Base-by-base conservation (phyloP, 2,329 filamentous ascomycete species). In the Ophiognomonia clavigignenti-juglandacearum region DNA sequence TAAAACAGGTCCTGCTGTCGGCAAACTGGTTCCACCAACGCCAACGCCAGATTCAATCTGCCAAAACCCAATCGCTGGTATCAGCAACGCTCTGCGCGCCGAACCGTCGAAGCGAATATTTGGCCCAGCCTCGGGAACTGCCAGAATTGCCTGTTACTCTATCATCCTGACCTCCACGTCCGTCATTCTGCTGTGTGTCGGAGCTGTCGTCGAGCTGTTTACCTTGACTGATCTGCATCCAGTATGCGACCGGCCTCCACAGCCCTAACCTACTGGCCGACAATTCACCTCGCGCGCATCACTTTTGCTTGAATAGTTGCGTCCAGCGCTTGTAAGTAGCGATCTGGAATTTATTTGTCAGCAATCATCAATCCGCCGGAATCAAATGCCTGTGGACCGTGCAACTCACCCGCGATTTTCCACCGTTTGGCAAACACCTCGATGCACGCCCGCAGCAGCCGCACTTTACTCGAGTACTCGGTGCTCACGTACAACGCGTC, bases 331-430 rank as follows among this genome's bases (percentile, higher is more conserved):
- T 49, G 49, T n/a, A 52, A 23, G 27, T 52, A 44, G 26, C 40
- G 39, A 36, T 51, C 49, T 51, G 42, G 10, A 16, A 4, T 3
- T 13, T 14, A 41, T 27, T 14, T 9, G 24, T 40, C 8, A 29
- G 20, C 14, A 16, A 27, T 36, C 11, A 26, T 10, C 26, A 14
- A 4, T 22, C n/a, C 14, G 16, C 16, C 29, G 8, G 4, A 11
- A 18, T 29, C 13, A 10, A 14, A 18, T 16, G 18, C n/a, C 20
- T 4, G 5, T 8, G 22, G n/a, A 20, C n/a, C n/a, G n/a, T 13
- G 27, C 31, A 16, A 53, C 59, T 52, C 39, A 59, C 59, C 59
- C 20, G 57, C 56, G 40, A 62, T 56, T 45, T 51, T 58, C 60
- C 60, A 63, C 40, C 59, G 50, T 43, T 48, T 54, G 4, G 51